Evolutionary conservation across 495 filamentous ascomycete genomes (phyloP).

Genomic region (Penicillium bovifimosum): DNA sequence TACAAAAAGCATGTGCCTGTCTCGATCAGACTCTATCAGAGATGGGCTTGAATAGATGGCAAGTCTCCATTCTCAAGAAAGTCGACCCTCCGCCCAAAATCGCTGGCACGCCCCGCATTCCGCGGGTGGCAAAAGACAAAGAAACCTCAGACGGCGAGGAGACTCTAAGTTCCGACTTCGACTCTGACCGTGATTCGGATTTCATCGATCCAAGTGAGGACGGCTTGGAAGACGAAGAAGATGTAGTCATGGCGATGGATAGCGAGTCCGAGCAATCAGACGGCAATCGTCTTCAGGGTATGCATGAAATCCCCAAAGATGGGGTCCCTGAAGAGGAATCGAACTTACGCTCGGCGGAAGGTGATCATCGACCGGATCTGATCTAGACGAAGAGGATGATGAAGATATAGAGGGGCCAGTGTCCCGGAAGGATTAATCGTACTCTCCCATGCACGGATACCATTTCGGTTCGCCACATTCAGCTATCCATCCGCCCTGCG

Average conservation of each 20-base stretch:
- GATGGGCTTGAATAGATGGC: neutral
- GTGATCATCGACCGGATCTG: no score
- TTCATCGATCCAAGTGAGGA: neutral
- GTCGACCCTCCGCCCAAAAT: neutral
- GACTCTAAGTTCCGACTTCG: neutral
- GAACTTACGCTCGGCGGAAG: no score
- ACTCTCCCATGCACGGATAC: no score
- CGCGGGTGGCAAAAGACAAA: neutral
- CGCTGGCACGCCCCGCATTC: neutral
- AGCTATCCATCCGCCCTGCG: constrained; percentile 88
- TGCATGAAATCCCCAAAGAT: no score
- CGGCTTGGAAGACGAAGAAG: neutral
- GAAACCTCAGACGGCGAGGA: neutral
- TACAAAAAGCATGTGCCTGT: neutral
- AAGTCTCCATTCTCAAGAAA: neutral
- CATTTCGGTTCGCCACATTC: no score
- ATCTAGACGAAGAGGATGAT: no score
- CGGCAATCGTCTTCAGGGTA: no score
- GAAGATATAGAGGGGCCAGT: no score
- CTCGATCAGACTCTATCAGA: neutral
- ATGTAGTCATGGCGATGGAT: neutral
- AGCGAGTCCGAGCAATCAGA: neutral
- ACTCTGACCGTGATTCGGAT: neutral
- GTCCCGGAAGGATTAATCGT: no score
- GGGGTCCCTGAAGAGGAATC: neutral